A percentile compares a stretch with the other conserved stretches of the same genome.
Evolutionary conservation across 129 eudicot genomes (phyloP).

Genomic region (Arctium lappa): DNA sequence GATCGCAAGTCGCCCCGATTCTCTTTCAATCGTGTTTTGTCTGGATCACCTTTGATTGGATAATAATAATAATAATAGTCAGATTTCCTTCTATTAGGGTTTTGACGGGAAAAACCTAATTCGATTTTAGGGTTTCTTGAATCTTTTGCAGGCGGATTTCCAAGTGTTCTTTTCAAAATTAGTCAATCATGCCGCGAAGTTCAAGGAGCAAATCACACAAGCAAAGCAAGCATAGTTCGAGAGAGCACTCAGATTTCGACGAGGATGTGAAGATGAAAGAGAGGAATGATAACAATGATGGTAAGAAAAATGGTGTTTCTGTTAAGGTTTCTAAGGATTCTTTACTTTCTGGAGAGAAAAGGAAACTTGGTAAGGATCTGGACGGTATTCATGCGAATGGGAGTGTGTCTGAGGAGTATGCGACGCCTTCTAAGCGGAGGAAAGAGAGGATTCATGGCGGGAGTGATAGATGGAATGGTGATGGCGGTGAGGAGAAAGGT

Average conservation of each 20-base stretch:
- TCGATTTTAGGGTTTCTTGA: constrained; percentile 12
- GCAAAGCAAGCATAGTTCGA: constrained; percentile 66
- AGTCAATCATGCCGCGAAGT: constrained; percentile 56
- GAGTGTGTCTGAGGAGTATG: constrained; percentile 44
- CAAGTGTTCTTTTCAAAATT: not conserved
- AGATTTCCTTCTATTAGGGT: not conserved
- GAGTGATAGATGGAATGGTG: constrained; percentile 58
- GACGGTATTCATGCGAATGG: constrained; percentile 38
- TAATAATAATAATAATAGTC: not conserved
- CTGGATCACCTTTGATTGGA: not conserved
- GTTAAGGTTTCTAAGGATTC: constrained; percentile 50
- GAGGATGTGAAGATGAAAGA: constrained; percentile 49
- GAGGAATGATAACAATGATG: constrained; percentile 14
- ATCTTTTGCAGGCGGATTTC: not conserved
- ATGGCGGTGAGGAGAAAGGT: constrained; percentile 35
- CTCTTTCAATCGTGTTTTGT: not conserved
- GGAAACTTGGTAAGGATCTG: constrained; percentile 48
- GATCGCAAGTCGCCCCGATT: not conserved
- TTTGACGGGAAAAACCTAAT: constrained; percentile 10
- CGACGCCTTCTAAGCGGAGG: constrained; percentile 42
- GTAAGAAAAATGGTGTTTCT: constrained; percentile 39
- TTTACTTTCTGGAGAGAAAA: constrained; percentile 49
- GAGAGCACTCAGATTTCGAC: constrained; percentile 54
- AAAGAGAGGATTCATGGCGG: constrained; percentile 40
- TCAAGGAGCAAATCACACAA: constrained; percentile 81